Conservation (phyloP, 176 grass and related monocot genomes). For the Ensete ventricosum region DNA sequence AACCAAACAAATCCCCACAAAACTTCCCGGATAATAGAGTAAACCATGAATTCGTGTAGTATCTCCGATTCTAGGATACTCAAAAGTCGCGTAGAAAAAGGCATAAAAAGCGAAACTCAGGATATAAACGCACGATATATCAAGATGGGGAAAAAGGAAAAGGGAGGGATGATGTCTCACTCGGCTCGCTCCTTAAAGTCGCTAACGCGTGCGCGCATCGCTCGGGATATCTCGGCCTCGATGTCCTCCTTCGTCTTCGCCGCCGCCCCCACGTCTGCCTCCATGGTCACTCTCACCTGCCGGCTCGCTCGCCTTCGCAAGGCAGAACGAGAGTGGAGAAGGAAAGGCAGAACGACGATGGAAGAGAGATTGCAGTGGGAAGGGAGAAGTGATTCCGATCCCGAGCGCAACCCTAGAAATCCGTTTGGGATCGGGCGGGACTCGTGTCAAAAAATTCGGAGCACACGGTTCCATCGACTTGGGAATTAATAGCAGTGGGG, state of each 20-base stretch:
- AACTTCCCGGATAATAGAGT: not conserved
- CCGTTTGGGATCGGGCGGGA: not conserved
- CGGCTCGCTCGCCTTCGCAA: too few relatives aligned
- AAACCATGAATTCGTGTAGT: not conserved
- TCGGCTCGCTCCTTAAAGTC: conserved; percentile 83
- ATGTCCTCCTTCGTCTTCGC: conserved; percentile 22
- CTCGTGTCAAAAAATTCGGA: not conserved
- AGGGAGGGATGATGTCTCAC: conserved; percentile 24
- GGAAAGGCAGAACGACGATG: not conserved
- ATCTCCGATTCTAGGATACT: not conserved
- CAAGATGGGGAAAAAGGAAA: not conserved
- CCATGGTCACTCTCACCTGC: not conserved
- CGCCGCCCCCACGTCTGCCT: conserved; percentile 6
- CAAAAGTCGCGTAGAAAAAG: not conserved
- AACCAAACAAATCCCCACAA: not conserved
- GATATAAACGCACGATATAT: not conserved
- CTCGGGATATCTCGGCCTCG: conserved; percentile 59
- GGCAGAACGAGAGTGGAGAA: too few relatives aligned
- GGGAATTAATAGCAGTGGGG: not conserved
- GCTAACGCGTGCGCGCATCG: conserved; percentile 43
- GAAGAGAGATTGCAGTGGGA: not conserved
- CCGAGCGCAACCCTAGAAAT: not conserved
- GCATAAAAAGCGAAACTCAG: not conserved
- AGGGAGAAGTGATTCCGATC: not conserved
- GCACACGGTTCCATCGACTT: not conserved